A percentile compares a stretch with the other conserved stretches of the same genome.
phyloP scores from a whole-genome alignment of 1,284 basidiomycete genomes.

The Stygiomarasmius scandens region DNA sequence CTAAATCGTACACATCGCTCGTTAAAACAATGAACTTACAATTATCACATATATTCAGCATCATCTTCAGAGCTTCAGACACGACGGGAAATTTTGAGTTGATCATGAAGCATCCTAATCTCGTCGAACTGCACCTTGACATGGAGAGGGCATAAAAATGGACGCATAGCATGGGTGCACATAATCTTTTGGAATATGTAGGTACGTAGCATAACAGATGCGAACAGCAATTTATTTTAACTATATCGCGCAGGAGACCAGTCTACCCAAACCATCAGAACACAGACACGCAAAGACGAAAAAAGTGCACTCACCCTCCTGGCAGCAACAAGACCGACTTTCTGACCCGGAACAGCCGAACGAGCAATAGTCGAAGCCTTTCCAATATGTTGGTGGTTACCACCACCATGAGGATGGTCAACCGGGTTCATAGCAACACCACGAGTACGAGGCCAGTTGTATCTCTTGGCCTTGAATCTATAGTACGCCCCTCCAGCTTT shows the following conservation, averaged over 20 bases:
- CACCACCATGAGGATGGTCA: slow-evolving; percentile 94
- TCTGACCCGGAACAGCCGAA: slow-evolving; percentile 94
- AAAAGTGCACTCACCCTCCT: slow-evolving; percentile 64
- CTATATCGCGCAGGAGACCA: slow-evolving; percentile 88
- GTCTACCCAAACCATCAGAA: slow-evolving; percentile 50
- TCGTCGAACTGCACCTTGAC: too few species aligned
- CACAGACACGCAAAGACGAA: slow-evolving; percentile 4
- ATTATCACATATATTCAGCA: too few species aligned
- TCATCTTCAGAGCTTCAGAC: too few species aligned
- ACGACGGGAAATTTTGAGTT: too few species aligned
- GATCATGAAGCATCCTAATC: too few species aligned
- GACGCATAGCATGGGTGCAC: too few species aligned
- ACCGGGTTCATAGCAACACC: slow-evolving; percentile 98
- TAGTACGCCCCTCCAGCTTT: slow-evolving; percentile 93
- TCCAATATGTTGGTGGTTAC: slow-evolving; percentile 95
- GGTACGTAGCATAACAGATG: too few species aligned
- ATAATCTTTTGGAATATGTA: too few species aligned
- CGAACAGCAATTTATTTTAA: slow-evolving; percentile 63
- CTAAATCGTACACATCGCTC: too few species aligned
- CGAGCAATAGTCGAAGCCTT: slow-evolving; percentile 92
- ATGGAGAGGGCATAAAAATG: too few species aligned
- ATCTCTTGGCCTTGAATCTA: slow-evolving; percentile 89
- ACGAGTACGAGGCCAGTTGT: slow-evolving; percentile 98
- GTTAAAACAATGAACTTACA: too few species aligned
- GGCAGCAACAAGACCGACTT: slow-evolving; percentile 95